Conservation (phyloP, 805 yeast species). For the Tetrapisispora arboricola region DNA sequence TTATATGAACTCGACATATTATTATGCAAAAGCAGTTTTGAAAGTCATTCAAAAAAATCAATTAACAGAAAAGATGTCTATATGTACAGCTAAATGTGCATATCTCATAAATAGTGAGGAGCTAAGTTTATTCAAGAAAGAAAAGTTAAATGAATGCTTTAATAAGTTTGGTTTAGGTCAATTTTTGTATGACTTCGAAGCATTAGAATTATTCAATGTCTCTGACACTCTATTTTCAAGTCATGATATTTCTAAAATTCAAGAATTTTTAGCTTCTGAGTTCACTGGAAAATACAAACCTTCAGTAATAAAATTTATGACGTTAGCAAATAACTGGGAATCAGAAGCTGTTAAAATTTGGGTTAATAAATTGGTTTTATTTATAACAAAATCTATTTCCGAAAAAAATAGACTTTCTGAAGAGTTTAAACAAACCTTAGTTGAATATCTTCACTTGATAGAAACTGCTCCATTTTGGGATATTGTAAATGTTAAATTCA, state of each 20-base stretch:
- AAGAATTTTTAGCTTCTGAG: slow-evolving; percentile 23
- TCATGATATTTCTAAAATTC: slow-evolving; percentile 17
- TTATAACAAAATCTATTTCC: slow-evolving; percentile 54
- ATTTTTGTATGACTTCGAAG: background rate
- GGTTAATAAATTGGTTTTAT: slow-evolving; percentile 49
- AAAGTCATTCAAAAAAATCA: background rate
- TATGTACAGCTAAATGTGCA: slow-evolving; percentile 11
- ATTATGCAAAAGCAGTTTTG: slow-evolving; percentile 3
- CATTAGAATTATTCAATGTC: slow-evolving; percentile 8
- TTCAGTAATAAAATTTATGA: slow-evolving; percentile 21
- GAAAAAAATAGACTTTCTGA: slow-evolving; percentile 28
- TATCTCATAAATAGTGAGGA: background rate
- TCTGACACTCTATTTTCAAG: slow-evolving; percentile 6
- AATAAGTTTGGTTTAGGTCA: background rate
- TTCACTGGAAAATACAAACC: slow-evolving; percentile 25
- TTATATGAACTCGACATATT: slow-evolving; percentile 10
- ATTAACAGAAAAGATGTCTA: background rate
- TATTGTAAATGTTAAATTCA: slow-evolving; percentile 34
- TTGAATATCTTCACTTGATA: slow-evolving; percentile 27
- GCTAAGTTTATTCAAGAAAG: background rate
- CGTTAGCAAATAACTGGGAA: slow-evolving; percentile 9
- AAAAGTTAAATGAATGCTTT: background rate
- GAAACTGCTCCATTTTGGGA: slow-evolving; percentile 29
- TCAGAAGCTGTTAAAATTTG: slow-evolving; percentile 30
- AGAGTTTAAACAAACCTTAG: slow-evolving; percentile 28